Evolutionary conservation across 345 rosid genomes (phyloP), one percentile per base, ranked within the genome.

Genomic region (Luvunga scandens): DNA sequence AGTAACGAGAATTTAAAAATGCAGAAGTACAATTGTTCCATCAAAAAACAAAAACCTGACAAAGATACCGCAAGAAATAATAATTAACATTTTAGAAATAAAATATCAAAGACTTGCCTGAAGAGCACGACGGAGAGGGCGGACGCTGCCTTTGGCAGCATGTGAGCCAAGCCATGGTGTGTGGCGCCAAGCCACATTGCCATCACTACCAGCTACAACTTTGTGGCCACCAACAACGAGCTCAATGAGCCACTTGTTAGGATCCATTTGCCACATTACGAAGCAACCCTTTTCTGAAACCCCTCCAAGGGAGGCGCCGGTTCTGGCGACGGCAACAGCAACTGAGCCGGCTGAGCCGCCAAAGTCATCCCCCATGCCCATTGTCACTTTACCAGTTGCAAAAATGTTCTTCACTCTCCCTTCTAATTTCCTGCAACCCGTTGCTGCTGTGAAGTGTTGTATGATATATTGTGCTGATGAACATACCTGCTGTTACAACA

Each of bases 191-290:
- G 94, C 95, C 38, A 90, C 81, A 71, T 79, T 84, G 81, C 98
- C 98, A 75, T 96, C 90, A 74, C 99, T 88, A 24, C 98, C 97
- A 21, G 99, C 98, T 31, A 91, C 80, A 65, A 94, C 90, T 88
- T 94, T 94, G 57, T 90, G 92, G 8, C 94, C 97, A 3, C 85
- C 91, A 28, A 90, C 85, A 19, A 91, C 98, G 1, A 96, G 89
- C 83, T 96, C 98, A 48, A 96, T 86, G 22, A 94, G 89, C 99
- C 98, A 96, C 79, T 88, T 94, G 74, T 94, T 84, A 7, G 99
- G 99, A 69, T 86, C 62, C 99, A 96, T 94, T 88, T 94, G 98
- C 99, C 99, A 96, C 93, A 94, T 94, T 10, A 96, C 99, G 28
- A 96, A 96, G 78, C 99, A 94, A 22, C 99, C 99, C 48, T 90